Conservation (phyloP, 495 filamentous ascomycete species). For the Hyaloscypha hepaticicola region DNA sequence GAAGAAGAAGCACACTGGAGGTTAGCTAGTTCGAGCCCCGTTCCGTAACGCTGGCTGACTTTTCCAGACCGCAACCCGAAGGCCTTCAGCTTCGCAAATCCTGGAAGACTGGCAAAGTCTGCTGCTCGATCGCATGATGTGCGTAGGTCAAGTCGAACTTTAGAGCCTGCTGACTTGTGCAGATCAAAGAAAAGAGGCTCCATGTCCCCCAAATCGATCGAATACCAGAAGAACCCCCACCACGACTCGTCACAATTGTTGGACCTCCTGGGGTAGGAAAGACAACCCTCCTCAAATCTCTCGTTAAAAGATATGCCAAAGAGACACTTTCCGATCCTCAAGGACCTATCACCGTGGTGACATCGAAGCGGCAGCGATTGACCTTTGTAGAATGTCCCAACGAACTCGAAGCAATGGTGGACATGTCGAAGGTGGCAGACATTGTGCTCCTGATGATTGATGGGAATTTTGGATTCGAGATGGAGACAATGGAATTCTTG, state of each 20-base stretch:
- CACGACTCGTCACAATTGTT: slow-evolving; percentile 86
- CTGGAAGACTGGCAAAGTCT: slow-evolving; percentile 78
- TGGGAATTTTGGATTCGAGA: slow-evolving; percentile 97
- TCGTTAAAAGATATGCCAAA: slow-evolving; percentile 93
- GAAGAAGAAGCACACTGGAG: slow-evolving; percentile 76
- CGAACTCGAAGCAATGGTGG: slow-evolving; percentile 92
- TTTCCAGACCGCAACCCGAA: slow-evolving; percentile 76
- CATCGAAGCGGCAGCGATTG: slow-evolving; percentile 85
- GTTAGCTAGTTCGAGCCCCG: slow-evolving; percentile 21
- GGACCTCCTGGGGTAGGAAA: slow-evolving; percentile 84
- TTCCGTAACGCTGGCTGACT: neutral
- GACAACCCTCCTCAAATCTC: slow-evolving; percentile 72
- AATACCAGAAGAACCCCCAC: slow-evolving; percentile 92
- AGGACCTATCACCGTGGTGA: slow-evolving; percentile 92
- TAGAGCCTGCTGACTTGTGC: slow-evolving; percentile 1
- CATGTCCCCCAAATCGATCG: slow-evolving; percentile 96
- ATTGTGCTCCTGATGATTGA: slow-evolving; percentile 98
- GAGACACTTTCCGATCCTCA: slow-evolving; percentile 86
- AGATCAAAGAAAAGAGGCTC: slow-evolving; percentile 92
- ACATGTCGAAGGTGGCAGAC: slow-evolving; percentile 93
- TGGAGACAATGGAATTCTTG: slow-evolving; percentile 99
- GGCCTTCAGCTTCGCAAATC: slow-evolving; percentile 83
- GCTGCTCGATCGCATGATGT: slow-evolving; percentile 92
- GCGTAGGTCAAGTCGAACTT: slow-evolving; percentile 27
- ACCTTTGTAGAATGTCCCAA: slow-evolving; percentile 97